Evolutionary conservation across 768 basidiomycete genomes (phyloP).

Genomic region (Chlorophyllum brunneum): DNA sequence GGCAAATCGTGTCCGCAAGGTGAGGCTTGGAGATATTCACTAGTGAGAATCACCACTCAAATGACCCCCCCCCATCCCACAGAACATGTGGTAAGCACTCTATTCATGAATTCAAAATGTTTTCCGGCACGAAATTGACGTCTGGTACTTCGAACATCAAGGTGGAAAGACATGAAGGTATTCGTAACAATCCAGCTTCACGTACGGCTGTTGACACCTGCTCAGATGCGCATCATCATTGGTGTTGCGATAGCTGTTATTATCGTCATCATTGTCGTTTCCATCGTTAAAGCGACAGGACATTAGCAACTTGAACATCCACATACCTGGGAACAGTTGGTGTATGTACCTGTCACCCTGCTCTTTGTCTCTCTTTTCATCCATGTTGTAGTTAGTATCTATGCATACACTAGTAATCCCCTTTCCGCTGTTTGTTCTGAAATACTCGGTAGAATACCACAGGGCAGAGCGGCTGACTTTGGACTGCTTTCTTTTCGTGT

Average conservation of each 20-base stretch:
- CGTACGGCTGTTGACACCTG: constrained; percentile 10
- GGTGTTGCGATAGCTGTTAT: constrained; percentile 86
- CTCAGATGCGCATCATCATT: constrained; percentile 95
- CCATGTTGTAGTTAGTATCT: constrained; percentile 29
- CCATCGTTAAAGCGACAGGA: constrained; percentile 83
- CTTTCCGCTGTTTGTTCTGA: constrained; percentile 12
- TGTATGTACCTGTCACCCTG: constrained; percentile 11
- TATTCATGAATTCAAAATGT: constrained; percentile 1
- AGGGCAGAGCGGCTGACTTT: neutral
- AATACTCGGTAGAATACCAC: constrained; percentile 8
- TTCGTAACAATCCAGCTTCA: constrained; percentile 7
- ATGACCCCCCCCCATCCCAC: constrained; percentile 9
- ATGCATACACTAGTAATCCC: constrained; percentile 23
- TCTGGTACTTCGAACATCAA: constrained; percentile 23
- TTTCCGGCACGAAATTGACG: constrained; percentile 10
- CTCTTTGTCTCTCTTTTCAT: constrained; percentile 12
- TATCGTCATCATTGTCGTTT: constrained; percentile 93
- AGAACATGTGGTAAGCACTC: constrained; percentile 87
- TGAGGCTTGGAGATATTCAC: constrained; percentile 28
- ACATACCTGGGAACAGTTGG: constrained; percentile 1
- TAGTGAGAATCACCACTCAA: constrained; percentile 6
- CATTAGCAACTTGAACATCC: constrained; percentile 26
- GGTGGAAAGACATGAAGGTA: constrained; percentile 99
- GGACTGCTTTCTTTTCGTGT: neutral
- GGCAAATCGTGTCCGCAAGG: constrained; percentile 96